Evolutionary conservation across 108 stramenopile species (phyloP).

Genomic region (Phaeodactylum tricornutum): DNA sequence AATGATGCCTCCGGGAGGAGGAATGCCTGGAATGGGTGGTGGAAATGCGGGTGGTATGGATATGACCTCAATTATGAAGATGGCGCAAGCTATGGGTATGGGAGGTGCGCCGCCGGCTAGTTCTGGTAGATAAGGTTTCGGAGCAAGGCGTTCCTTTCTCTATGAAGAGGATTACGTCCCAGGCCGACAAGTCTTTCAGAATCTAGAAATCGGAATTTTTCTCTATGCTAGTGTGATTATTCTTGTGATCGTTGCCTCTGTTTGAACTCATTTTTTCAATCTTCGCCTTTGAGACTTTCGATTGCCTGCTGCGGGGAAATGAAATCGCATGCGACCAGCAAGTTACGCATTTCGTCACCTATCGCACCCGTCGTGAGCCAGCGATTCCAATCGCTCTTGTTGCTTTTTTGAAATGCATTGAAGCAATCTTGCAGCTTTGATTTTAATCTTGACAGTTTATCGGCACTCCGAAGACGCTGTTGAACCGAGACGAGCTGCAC

Average conservation of each 20-base stretch:
- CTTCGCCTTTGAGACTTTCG: conserved; percentile 18
- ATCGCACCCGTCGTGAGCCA: conserved; percentile 15
- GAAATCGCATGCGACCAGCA: conserved; percentile 25
- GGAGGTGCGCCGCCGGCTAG: conserved; percentile 5
- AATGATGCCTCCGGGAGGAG: conserved; percentile 43
- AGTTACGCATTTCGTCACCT: conserved; percentile 19
- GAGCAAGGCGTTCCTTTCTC: conserved; percentile 70
- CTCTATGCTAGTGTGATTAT: too few species aligned
- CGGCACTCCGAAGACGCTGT: conserved; percentile 20
- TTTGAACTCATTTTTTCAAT: too few species aligned
- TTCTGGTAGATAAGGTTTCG: conserved; percentile 51
- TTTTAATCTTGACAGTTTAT: conserved; percentile 16
- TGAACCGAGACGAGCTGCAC: conserved; percentile 43
- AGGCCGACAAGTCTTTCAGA: too few species aligned
- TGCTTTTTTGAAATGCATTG: conserved; percentile 18
- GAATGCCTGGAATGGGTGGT: conserved; percentile 39
- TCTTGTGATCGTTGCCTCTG: too few species aligned
- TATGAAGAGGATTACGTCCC: too few species aligned
- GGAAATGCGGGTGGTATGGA: conserved; percentile 23
- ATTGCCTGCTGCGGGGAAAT: conserved; percentile 28
- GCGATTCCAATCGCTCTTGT: conserved; percentile 10
- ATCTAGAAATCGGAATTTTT: too few species aligned
- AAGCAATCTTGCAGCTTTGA: too few species aligned
- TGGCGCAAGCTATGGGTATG: conserved; percentile 33
- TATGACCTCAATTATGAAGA: conserved; percentile 28